A percentile compares a stretch with the other conserved stretches of the same genome.
Conservation (phyloP, 257 asterid genomes). For the Forsythia viridissima region DNA sequence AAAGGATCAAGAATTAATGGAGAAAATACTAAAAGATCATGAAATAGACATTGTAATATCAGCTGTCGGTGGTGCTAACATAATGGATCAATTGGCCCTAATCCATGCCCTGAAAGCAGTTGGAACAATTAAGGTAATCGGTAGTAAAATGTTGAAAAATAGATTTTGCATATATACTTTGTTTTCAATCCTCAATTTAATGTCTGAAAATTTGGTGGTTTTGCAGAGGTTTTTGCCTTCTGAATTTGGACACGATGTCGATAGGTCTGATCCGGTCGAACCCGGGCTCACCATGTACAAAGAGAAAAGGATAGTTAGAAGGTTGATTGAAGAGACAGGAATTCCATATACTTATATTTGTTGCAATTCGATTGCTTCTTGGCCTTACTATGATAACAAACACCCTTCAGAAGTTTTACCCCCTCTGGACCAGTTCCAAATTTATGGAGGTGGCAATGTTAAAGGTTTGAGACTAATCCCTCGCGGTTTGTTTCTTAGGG, state of each 20-base stretch:
- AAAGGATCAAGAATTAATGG: conserved; percentile 28
- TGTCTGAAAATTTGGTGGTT: neutral
- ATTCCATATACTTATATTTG: conserved; percentile 39
- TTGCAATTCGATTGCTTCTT: conserved; percentile 41
- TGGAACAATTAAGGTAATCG: conserved; percentile 33
- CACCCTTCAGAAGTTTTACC: conserved; percentile 39
- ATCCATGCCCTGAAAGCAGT: conserved; percentile 32
- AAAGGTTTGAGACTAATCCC: conserved; percentile 22
- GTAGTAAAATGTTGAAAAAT: neutral
- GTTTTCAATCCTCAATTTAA: neutral
- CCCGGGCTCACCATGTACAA: conserved; percentile 40
- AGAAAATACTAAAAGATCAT: conserved; percentile 29
- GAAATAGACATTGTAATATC: conserved; percentile 38
- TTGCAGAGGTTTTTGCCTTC: conserved; percentile 41
- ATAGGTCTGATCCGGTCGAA: conserved; percentile 38
- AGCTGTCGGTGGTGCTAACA: conserved; percentile 34
- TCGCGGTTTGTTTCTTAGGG: neutral
- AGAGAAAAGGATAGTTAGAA: conserved; percentile 32
- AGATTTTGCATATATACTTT: neutral
- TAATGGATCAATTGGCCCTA: conserved; percentile 32
- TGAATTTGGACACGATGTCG: conserved; percentile 50
- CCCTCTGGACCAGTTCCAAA: conserved; percentile 38
- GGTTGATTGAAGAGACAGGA: conserved; percentile 29
- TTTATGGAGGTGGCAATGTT: conserved; percentile 40
- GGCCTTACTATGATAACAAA: conserved; percentile 42